Percentiles rank a stretch among this genome's conserved stretches.
Evolutionary conservation across 106 monocot species (phyloP).

Genomic region (Posidonia australis): DNA sequence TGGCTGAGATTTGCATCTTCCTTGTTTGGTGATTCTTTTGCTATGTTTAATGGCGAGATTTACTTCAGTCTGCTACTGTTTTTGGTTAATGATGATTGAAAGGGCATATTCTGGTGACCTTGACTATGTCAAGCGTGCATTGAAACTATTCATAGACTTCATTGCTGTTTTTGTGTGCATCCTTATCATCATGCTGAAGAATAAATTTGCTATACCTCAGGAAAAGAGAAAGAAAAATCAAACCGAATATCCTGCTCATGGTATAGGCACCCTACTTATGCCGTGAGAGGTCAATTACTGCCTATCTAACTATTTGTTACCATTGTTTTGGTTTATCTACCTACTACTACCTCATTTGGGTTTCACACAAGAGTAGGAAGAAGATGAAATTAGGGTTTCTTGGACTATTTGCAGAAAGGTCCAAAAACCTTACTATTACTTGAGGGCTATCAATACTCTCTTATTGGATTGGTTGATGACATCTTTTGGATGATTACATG

Average conservation of each 20-base stretch:
- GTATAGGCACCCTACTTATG: too few relatives aligned
- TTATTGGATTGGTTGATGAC: too few relatives aligned
- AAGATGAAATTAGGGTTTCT: too few relatives aligned
- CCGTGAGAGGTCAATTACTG: too few relatives aligned
- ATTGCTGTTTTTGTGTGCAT: slow-evolving; percentile 68
- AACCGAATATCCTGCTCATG: not conserved
- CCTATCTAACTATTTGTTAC: too few relatives aligned
- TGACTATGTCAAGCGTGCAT: slow-evolving; percentile 73
- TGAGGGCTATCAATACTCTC: too few relatives aligned
- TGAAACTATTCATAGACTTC: slow-evolving; percentile 63
- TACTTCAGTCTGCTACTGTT: slow-evolving; percentile 83
- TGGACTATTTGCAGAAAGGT: too few relatives aligned
- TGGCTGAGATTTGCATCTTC: slow-evolving; percentile 63
- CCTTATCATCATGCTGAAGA: slow-evolving; percentile 58
- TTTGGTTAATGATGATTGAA: slow-evolving; percentile 79
- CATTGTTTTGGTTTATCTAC: too few relatives aligned
- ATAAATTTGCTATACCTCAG: slow-evolving; percentile 10
- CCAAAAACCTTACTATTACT: too few relatives aligned
- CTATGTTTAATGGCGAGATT: slow-evolving; percentile 67
- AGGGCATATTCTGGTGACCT: slow-evolving; percentile 57
- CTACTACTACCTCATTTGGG: too few relatives aligned
- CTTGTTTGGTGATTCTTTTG: slow-evolving; percentile 52
- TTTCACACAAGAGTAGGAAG: too few relatives aligned
- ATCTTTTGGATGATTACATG: too few relatives aligned
- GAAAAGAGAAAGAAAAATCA: slow-evolving; percentile 21